Evolutionary conservation across 1,139 yeast genomes (phyloP), one percentile per base, ranked within the genome.

Genomic region (Blastobotrys ciferrii): DNA sequence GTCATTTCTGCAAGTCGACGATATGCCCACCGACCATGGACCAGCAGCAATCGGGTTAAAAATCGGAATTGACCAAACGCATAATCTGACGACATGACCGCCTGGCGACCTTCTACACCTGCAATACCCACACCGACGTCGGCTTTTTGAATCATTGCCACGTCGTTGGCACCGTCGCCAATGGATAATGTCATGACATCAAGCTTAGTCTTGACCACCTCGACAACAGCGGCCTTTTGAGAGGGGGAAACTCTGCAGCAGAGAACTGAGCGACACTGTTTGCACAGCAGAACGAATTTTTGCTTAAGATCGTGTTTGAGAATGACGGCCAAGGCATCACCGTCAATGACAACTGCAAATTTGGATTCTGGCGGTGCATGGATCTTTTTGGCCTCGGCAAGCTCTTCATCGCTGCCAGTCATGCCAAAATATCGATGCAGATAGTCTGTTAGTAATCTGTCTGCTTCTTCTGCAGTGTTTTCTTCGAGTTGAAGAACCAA

Each of bases 161-260:
- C 98, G 70, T 92, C 98, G 65, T 92, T 92, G 36, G 98, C 95
- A 52, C 98, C 98, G 67, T 92, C 98, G 55, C 98, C 98, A 66
- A 92, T 87, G 1, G 98, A 95, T 56, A 92, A 73, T 1, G 97
- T 86, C 86, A 86, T 86, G 42, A 87, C 95, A 53, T 80, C 85
- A 54, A 92, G 74, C 9, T 88, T 81, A 15, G 80, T 79, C 62
- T 86, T 86, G 20, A 92, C 98, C 73, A 91, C 74, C 59, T 81
- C 81, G n/a, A 92, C 98, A 33, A 92, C 97, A 4, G 89, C 82
- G 5, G 98, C 98, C 67, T 92, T 92, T 66, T 92, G 98, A 40
- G 96, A 87, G 0, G 98, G 98, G 1, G 96, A 87, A 6, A 92
- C 98, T 66, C 98, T 82, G 68, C 98, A 92, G 70, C 98, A 92